Conservation (phyloP, 306 rosid genomes). For the cucumber (Cucumis sativus) region DNA sequence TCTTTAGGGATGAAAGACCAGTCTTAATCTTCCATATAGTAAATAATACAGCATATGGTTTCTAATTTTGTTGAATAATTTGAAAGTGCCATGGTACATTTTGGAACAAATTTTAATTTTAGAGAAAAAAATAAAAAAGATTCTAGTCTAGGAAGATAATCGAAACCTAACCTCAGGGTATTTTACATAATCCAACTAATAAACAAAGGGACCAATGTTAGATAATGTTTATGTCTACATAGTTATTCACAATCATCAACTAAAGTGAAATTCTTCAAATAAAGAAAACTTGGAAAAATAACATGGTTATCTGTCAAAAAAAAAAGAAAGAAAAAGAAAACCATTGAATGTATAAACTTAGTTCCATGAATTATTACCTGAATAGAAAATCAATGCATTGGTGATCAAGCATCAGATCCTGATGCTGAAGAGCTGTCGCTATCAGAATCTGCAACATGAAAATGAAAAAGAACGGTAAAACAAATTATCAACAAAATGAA, state of each 20-base stretch:
- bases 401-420: slow-evolving; percentile 77
- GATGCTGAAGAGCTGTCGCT: slow-evolving; percentile 85
- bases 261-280: not conserved
- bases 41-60: too few relatives aligned
- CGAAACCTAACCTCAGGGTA: too few relatives aligned
- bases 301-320: slow-evolving; percentile 41
- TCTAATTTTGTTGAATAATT: too few relatives aligned
- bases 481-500: not conserved
- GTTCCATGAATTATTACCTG: slow-evolving; percentile 25
- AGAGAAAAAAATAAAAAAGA: too few relatives aligned
- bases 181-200: not conserved
- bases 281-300: slow-evolving; percentile 26
- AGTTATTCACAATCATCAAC: not conserved
- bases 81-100: too few relatives aligned
- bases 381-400: slow-evolving; percentile 33
- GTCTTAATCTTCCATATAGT: too few relatives aligned
- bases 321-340: not conserved
- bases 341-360: not conserved
- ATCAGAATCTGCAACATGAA: slow-evolving; percentile 62
- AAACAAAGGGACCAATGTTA: not conserved
- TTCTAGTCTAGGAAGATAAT: too few relatives aligned
- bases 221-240: not conserved
- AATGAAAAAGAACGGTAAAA: not conserved
- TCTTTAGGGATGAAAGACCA: too few relatives aligned
- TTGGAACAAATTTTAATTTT: too few relatives aligned